Conservation (phyloP, 352 stramenopile species). For the Blastocystis sp. region DNA sequence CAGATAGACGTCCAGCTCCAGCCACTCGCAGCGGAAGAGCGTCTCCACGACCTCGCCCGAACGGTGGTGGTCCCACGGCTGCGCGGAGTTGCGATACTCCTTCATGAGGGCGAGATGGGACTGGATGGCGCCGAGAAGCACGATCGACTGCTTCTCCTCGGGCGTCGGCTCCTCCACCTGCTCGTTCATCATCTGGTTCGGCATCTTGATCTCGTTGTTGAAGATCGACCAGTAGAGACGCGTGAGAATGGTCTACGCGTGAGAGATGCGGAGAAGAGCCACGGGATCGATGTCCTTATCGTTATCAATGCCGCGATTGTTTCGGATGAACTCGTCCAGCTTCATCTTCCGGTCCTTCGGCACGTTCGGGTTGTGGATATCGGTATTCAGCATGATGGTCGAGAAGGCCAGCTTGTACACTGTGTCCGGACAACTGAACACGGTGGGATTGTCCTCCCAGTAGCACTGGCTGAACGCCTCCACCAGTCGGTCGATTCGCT, state of each 20-base stretch:
- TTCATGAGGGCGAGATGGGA: constrained; percentile 3
- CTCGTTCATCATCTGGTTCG: constrained; percentile 1
- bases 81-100: not conserved
- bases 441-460: constrained; percentile 81
- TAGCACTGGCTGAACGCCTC: constrained; percentile 91
- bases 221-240: constrained; percentile 32
- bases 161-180: not conserved
- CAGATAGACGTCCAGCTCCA: constrained; percentile 16
- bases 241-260: not conserved
- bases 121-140: not conserved
- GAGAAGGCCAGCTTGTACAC: constrained; percentile 81
- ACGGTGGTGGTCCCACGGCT: not conserved
- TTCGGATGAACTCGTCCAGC: constrained; percentile 81
- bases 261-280: not conserved
- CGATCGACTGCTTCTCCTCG: not conserved
- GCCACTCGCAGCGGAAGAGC: constrained; percentile 3
- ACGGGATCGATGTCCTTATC: constrained; percentile 72
- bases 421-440: constrained; percentile 71
- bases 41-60: not conserved
- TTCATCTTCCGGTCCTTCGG: constrained; percentile 84
- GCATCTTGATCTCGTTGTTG: constrained; percentile 48
- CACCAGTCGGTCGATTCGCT: constrained; percentile 94
- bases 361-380: constrained; percentile 78
- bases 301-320: constrained; percentile 90
- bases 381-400: constrained; percentile 99